These are phyloP conservation scores for Auricularia sp. DNA, from an alignment of 768 basidiomycete genomes.

Conservation along the genomic window DNA sequence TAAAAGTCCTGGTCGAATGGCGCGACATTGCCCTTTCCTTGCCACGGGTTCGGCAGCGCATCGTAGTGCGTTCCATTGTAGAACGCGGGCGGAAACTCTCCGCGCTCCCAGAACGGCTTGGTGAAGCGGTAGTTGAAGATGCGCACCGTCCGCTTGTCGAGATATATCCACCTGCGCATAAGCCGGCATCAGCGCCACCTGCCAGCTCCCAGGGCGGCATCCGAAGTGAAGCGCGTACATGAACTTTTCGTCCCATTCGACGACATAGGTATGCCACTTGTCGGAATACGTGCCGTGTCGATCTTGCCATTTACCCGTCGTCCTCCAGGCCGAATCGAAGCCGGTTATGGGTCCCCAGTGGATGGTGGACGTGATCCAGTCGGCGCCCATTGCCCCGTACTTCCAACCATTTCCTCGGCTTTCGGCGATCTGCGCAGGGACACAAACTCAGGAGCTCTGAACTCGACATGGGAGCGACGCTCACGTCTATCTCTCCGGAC, in stretches of 20 bases:
- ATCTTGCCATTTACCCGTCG: constrained; percentile 22
- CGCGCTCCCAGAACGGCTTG: constrained; percentile 68
- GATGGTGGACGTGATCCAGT: constrained; percentile 49
- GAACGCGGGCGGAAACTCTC: constrained; percentile 53
- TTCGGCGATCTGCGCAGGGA: constrained; percentile 34
- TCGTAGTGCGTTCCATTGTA: constrained; percentile 22
- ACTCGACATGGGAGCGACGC: constrained; percentile 4
- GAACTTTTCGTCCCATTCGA: constrained; percentile 32
- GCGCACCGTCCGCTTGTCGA: constrained; percentile 27
- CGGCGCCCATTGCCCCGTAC: constrained; percentile 30
- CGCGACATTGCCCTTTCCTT: constrained; percentile 27
- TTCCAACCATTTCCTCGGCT: constrained; percentile 45
- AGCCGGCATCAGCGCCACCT: neutral
- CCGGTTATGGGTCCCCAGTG: constrained; percentile 64
- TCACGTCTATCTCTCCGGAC: constrained; percentile 28
- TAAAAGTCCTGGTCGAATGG: constrained; percentile 27
- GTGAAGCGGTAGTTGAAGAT: constrained; percentile 28
- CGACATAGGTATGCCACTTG: constrained; percentile 24
- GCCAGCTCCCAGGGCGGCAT: neutral
- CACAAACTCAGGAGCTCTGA: neutral
- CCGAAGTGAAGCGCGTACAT: constrained; percentile 8
- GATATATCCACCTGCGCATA: constrained; percentile 10
- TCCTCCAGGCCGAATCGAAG: constrained; percentile 37
- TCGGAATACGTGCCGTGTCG: constrained; percentile 21
- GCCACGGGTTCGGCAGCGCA: constrained; percentile 22